Evolutionary conservation across 2,329 filamentous ascomycete genomes (phyloP).

Genomic region (Neonectria sp.): DNA sequence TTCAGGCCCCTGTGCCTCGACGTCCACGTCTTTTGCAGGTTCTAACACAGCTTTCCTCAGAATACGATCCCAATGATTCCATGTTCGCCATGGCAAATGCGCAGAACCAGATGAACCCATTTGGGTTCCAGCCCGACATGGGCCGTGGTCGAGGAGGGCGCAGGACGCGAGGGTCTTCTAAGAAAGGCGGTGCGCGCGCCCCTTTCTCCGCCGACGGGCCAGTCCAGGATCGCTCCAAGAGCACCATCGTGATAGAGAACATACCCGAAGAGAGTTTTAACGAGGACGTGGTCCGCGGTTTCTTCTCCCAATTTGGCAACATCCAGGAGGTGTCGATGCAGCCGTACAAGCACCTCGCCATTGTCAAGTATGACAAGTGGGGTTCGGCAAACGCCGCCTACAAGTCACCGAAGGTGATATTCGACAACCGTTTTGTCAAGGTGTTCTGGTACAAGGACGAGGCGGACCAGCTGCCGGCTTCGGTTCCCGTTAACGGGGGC

Average conservation of each 20-base stretch:
- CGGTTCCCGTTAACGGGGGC: constrained; percentile 41
- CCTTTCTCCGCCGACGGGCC: constrained; percentile 77
- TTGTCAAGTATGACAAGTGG: constrained; percentile 79
- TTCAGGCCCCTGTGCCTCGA: background rate
- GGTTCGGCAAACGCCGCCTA: constrained; percentile 79
- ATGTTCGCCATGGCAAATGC: constrained; percentile 41
- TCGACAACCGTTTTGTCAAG: constrained; percentile 89
- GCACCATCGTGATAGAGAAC: constrained; percentile 81
- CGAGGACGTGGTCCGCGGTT: constrained; percentile 75
- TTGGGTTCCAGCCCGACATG: constrained; percentile 43
- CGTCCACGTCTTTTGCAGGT: background rate
- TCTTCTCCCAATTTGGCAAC: constrained; percentile 81
- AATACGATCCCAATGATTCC: constrained; percentile 54
- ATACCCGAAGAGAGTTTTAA: constrained; percentile 81
- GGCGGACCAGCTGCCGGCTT: constrained; percentile 51
- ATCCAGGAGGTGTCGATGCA: constrained; percentile 77
- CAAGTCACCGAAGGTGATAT: constrained; percentile 83
- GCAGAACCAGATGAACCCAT: constrained; percentile 38
- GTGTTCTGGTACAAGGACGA: constrained; percentile 82
- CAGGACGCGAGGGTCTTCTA: constrained; percentile 51
- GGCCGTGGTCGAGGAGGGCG: constrained; percentile 54
- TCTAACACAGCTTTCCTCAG: constrained; percentile 41
- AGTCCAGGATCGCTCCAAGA: constrained; percentile 73
- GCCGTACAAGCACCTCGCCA: constrained; percentile 75
- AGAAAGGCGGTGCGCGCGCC: constrained; percentile 60